Percentiles rank a stretch among this genome's conserved stretches.
Evolutionary conservation across 2,329 filamentous ascomycete species (phyloP).

Genomic region (Fusarium xylarioides): DNA sequence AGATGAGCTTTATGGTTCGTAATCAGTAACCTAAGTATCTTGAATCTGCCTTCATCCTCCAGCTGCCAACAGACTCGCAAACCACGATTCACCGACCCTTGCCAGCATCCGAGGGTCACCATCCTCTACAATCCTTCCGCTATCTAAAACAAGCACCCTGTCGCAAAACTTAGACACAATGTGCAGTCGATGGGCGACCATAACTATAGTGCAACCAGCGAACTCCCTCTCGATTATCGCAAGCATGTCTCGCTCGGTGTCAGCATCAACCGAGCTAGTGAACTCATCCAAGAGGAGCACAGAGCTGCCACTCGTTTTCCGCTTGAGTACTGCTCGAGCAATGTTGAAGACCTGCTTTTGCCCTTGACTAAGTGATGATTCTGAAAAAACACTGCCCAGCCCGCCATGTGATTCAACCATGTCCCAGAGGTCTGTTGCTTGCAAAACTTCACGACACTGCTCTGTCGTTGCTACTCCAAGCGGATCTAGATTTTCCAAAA

Average conservation of each 20-base stretch:
- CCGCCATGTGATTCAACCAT: neutral
- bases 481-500: neutral
- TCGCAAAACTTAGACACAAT: neutral
- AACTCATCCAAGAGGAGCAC: neutral
- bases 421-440: neutral
- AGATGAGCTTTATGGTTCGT: rapidly evolving
- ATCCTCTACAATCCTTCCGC: neutral
- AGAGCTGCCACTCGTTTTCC: neutral
- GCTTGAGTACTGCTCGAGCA: neutral
- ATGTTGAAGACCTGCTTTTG: neutral
- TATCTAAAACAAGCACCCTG: neutral
- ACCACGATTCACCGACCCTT: neutral
- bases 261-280: neutral
- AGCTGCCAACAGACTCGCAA: neutral
- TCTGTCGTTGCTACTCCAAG: neutral
- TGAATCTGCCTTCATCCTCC: neutral
- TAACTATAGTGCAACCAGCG: neutral
- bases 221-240: neutral
- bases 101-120: neutral
- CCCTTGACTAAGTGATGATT: neutral
- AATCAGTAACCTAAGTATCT: neutral
- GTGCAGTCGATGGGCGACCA: neutral
- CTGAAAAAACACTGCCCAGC: neutral
- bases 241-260: neutral
- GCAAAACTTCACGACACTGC: neutral